A percentile compares a stretch with the other conserved stretches of the same genome.
Evolutionary conservation across 345 rosid genomes (phyloP).

Genomic region (Kernera saxatilis): DNA sequence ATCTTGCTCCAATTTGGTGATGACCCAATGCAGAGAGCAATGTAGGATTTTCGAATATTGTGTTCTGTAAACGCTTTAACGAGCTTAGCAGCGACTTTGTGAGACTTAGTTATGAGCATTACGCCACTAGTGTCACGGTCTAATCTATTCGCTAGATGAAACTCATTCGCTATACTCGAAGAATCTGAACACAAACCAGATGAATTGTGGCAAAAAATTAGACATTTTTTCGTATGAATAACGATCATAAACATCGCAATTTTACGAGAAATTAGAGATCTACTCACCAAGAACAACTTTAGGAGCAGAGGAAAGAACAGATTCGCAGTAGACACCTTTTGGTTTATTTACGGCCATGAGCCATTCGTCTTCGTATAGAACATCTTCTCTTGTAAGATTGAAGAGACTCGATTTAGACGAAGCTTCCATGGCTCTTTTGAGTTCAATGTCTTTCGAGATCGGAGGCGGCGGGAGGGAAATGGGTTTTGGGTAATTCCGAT

Average conservation of each 20-base stretch:
- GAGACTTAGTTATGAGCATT: constrained; percentile 77
- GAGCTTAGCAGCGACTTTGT: constrained; percentile 76
- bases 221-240: too few species aligned
- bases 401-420: constrained; percentile 68
- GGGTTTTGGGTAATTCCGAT: constrained; percentile 56
- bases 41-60: constrained; percentile 62
- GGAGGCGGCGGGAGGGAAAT: constrained; percentile 64
- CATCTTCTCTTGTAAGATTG: constrained; percentile 37
- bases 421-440: constrained; percentile 72
- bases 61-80: constrained; percentile 83
- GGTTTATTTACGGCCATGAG: constrained; percentile 79
- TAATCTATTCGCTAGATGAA: constrained; percentile 82
- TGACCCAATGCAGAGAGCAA: constrained; percentile 62
- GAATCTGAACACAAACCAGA: constrained; percentile 5
- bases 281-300: constrained; percentile 28
- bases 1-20: constrained; percentile 65
- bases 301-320: constrained; percentile 52
- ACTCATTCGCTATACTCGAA: constrained; percentile 30
- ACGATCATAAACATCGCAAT: too few species aligned
- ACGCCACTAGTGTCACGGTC: constrained; percentile 94
- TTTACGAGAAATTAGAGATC: not conserved
- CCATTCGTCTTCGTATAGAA: constrained; percentile 80
- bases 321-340: constrained; percentile 73
- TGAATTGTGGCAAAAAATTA: not conserved
- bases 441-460: constrained; percentile 66